These are phyloP conservation scores for Fusarium phyllophilum DNA, from an alignment of 2,329 filamentous ascomycete species.

Conservation along the genomic window DNA sequence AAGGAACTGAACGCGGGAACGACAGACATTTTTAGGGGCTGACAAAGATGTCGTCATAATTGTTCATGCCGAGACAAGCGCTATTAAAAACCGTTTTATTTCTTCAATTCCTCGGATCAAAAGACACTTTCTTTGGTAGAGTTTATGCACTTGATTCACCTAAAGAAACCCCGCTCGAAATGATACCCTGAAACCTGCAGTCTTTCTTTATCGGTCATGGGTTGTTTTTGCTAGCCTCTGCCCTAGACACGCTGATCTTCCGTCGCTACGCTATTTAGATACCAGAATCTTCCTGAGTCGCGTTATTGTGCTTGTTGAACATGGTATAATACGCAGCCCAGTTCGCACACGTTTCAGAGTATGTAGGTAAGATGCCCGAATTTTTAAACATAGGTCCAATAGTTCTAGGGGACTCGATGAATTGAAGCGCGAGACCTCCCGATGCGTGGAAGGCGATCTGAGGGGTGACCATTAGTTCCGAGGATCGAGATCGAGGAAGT, in stretches of 20 bases:
- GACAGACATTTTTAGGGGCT: background rate
- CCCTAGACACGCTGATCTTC: background rate
- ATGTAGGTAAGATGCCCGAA: background rate
- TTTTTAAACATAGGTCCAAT: background rate
- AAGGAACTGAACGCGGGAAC: background rate
- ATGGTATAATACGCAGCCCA: slow-evolving; percentile 23
- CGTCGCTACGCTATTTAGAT: background rate
- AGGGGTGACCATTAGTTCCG: background rate
- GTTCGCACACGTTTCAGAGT: slow-evolving; percentile 7
- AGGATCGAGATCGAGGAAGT: background rate
- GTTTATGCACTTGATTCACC: background rate
- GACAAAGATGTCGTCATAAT: background rate
- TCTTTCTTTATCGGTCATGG: background rate
- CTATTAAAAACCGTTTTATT: background rate
- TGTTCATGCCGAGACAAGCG: background rate
- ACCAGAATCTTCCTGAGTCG: slow-evolving; percentile 17
- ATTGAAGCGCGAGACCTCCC: background rate
- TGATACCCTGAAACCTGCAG: background rate
- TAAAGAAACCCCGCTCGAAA: background rate
- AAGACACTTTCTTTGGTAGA: background rate
- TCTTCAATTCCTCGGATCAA: background rate
- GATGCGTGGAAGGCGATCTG: background rate
- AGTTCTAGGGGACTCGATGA: background rate
- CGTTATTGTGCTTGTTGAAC: slow-evolving; percentile 18
- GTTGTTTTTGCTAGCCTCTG: background rate